Evolutionary conservation across 768 basidiomycete species (phyloP).

Genomic region (Sporobolomyces pararoseus): DNA sequence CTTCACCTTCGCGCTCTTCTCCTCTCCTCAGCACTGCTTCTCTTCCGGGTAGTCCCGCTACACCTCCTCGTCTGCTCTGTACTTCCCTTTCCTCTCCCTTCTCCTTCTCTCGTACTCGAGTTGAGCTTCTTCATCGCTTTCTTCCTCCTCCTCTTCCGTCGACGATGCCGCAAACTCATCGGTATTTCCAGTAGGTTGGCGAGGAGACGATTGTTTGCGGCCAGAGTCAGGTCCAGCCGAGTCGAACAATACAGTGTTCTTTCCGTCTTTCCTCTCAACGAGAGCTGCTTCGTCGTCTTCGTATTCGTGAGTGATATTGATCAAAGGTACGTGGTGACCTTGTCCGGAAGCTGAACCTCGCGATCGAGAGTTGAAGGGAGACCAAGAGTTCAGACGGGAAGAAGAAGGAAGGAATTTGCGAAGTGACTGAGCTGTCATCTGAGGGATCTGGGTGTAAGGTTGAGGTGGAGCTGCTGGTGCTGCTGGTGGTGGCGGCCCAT

Average conservation of each 20-base stretch:
- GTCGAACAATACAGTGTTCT: not conserved
- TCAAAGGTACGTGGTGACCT: slow-evolving; percentile 11
- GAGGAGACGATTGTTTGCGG: no score
- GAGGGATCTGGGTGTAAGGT: slow-evolving; percentile 3
- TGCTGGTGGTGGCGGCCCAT: not conserved
- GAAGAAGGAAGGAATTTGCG: not conserved
- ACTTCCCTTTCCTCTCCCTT: slow-evolving; percentile 16
- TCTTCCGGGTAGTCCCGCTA: not conserved
- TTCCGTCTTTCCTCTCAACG: not conserved
- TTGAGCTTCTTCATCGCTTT: slow-evolving; percentile 15
- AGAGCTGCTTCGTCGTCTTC: not conserved
- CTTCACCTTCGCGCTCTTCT: no score
- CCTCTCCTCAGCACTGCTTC: not conserved
- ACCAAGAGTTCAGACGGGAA: not conserved
- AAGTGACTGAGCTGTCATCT: slow-evolving; percentile 4
- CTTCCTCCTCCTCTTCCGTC: not conserved
- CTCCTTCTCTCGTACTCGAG: slow-evolving; percentile 21
- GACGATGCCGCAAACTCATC: slow-evolving; percentile 6
- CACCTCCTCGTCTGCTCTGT: not conserved
- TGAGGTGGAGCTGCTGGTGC: not conserved
- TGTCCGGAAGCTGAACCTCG: not conserved
- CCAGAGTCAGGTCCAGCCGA: not conserved
- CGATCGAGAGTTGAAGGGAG: not conserved
- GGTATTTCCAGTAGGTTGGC: no score
- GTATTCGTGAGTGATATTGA: slow-evolving; percentile 19